Base-by-base conservation (phyloP, 306 rosid species). In the Canavalia ensiformis region DNA sequence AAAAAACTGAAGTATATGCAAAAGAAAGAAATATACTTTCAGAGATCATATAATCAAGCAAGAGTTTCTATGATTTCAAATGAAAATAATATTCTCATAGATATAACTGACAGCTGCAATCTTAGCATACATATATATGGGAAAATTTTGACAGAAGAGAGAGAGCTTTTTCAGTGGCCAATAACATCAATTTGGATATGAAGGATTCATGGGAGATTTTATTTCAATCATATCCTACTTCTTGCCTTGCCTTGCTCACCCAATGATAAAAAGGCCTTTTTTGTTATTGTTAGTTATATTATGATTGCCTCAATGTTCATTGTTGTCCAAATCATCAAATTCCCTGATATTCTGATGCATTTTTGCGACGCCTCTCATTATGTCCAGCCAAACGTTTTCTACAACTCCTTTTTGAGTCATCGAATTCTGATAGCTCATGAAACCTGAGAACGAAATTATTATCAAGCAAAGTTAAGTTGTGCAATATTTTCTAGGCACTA, bases 361-460 rank as follows among this genome's bases (percentile, higher is more conserved):
- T 88, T 68, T 90, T 96, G 88, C 99, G 85, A 13, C 99, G 97
- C 88, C 98, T 89, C 83, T 90, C 90, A 28, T 96, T 96, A 75
- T 94, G 99, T 74, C 98, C 99, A 7, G 97, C 99, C 86, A 96
- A 85, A 30, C 99, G 95, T 79, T 89, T 91, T 42, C 99, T 90
- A 12, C 99, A 96, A 59, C 99, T 96, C 84, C 91, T 91, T 79
- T 96, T 96, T 3, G 82, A 31, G 12, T 90, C 94, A 87, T 96
- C 99, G 69, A 96, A 96, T 88, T 92, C 98, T 10, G 88, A 28
- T 7, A 94, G 30, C 67, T 82, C 86, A 60, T 96, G 99, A 72
- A 94, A 96, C 92, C 99, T 96, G 80, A 0, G 67, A 60, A 76
- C 75, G 0, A 35, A 13, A 49, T 18, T 54, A 60, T 18, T 58